Base-by-base conservation (phyloP, 352 stramenopile genomes). In the Pythium biforme region DNA sequence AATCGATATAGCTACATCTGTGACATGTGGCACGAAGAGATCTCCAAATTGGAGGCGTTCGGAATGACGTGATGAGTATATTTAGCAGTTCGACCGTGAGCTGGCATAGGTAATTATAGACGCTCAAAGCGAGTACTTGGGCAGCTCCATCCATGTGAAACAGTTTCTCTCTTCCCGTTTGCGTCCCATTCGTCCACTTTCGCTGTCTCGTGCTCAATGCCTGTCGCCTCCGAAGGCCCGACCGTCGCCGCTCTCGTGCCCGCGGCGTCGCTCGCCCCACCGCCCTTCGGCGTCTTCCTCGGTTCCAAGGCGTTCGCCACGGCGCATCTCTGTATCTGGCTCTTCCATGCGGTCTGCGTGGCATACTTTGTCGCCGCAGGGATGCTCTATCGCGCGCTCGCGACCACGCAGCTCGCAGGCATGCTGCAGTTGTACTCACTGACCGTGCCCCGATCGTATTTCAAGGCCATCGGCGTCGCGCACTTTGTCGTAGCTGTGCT, bases 391-490 rank as follows among this genome's bases (percentile, higher is more conserved):
- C 15, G 33, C 11, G 31, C 33, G 2, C 26, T 67, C 17, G 41
- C 60, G 6, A 15, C 43, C 14, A 67, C 60, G 11, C 8, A 29
- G 11, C 14, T 67, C 27, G 29, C 45, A 2, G 43, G 41, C 20
- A 61, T 55, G 27, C 45, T 67, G 4, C 19, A 55, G 23, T 22
- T 67, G 15, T 67, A 61, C 60, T 67, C 60, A 23, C 60, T 67
- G 11, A 62, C 48, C 0, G 15, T 66, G 12, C 25, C 41, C 2
- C 22, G 15, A 12, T 48, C 34, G 17, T 54, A 47, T 20, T 66
- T 59, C 59, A 17, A 39, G 5, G 20, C 27, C 19, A 47, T 66
- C 1, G 48, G 22, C 37, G 31, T 59, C 46, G 48, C 52, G 7
- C 59, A 66, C 50, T 59, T 47, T 25, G 31, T 66, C 2, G 15